Evolutionary conservation across 2,329 filamentous ascomycete species (phyloP).

Genomic region (Rhynchosporium agropyri): DNA sequence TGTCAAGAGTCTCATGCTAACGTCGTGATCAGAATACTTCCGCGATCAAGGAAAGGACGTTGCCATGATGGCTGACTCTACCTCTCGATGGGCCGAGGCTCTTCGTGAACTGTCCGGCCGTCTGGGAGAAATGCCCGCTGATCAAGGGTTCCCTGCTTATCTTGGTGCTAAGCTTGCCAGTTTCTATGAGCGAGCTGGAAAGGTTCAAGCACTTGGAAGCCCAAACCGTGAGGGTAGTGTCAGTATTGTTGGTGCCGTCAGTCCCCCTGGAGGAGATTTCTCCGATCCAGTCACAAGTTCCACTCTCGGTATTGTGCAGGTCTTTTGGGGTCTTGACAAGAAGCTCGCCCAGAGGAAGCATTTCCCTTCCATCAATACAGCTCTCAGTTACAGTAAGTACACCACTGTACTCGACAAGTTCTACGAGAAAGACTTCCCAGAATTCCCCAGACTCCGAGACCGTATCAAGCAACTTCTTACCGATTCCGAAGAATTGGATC

Average conservation of each 20-base stretch:
- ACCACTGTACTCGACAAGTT: constrained; percentile 84
- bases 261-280: constrained; percentile 97
- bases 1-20: neutral
- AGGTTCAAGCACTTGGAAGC: constrained; percentile 81
- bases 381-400: constrained; percentile 96
- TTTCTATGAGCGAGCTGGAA: constrained; percentile 98
- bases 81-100: constrained; percentile 97
- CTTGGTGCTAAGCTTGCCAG: constrained; percentile 94
- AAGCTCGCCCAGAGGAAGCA: constrained; percentile 99
- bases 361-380: constrained; percentile 98
- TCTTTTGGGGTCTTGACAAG: constrained; percentile 99
- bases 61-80: constrained; percentile 99
- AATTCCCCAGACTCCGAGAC: constrained; percentile 91
- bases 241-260: constrained; percentile 96
- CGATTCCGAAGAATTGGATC: constrained; percentile 95
- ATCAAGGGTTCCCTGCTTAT: constrained; percentile 84
- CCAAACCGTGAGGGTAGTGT: constrained; percentile 89
- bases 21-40: constrained; percentile 81
- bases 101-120: constrained; percentile 87
- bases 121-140: neutral
- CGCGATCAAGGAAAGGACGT: constrained; percentile 96
- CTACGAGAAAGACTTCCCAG: constrained; percentile 91
- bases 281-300: constrained; percentile 95
- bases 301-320: constrained; percentile 95
- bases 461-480: constrained; percentile 92